Evolutionary conservation across 176 grass and related monocot species (phyloP).

Genomic region (Oryza rufipogon): DNA sequence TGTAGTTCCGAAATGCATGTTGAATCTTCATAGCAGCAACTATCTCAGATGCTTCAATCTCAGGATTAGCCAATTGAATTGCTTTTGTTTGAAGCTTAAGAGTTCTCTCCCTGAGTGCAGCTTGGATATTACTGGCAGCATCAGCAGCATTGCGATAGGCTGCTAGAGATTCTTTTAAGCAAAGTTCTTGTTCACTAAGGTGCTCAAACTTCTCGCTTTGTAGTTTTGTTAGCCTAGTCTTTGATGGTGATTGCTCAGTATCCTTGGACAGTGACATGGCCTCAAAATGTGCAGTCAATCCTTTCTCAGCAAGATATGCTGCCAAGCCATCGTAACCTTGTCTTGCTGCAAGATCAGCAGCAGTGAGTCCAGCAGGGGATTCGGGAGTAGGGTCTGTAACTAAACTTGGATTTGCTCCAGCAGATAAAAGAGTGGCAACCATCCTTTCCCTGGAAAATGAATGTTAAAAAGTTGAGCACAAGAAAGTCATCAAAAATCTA

Average conservation of each 20-base stretch:
- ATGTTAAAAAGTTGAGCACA: slow-evolving; percentile 28
- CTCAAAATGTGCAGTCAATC: slow-evolving; percentile 83
- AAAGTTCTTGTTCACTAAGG: slow-evolving; percentile 92
- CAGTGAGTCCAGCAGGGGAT: slow-evolving; percentile 65
- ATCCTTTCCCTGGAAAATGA: slow-evolving; percentile 80
- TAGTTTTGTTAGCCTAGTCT: slow-evolving; percentile 40
- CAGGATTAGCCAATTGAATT: slow-evolving; percentile 71
- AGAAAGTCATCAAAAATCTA: slow-evolving; percentile 10
- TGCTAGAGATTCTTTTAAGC: slow-evolving; percentile 91
- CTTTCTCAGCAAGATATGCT: slow-evolving; percentile 89
- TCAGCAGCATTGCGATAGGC: slow-evolving; percentile 95
- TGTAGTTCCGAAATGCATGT: slow-evolving; percentile 80
- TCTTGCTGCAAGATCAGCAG: slow-evolving; percentile 82
- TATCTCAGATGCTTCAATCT: slow-evolving; percentile 75
- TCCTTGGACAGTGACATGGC: slow-evolving; percentile 78
- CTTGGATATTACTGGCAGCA: slow-evolving; percentile 90
- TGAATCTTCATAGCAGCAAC: slow-evolving; percentile 95
- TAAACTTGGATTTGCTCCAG: slow-evolving; percentile 95
- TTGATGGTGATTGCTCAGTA: slow-evolving; percentile 30
- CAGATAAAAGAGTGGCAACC: slow-evolving; percentile 92
- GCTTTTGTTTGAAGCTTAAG: slow-evolving; percentile 87
- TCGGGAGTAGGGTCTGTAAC: slow-evolving; percentile 81
- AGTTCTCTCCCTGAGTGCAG: slow-evolving; percentile 84
- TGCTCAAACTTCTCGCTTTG: slow-evolving; percentile 53
- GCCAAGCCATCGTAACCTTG: slow-evolving; percentile 90